Conservation (phyloP, 1,139 yeast species). For the Debaryomycetaceae sp. region DNA sequence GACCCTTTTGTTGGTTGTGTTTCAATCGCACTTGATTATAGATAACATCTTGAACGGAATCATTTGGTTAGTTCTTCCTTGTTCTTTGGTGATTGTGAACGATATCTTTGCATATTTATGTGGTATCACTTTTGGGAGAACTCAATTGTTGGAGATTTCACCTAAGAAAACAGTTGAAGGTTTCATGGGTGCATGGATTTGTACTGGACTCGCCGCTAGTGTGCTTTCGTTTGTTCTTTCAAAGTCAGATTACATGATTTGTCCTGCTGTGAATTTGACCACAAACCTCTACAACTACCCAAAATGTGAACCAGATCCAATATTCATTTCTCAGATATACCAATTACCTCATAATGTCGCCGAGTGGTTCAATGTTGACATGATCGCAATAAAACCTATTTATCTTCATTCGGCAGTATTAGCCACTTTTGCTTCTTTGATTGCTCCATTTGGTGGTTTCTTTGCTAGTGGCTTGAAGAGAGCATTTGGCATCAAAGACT, state of each 20-base stretch:
- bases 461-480: slow-evolving; percentile 96
- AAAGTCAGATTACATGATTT: slow-evolving; percentile 71
- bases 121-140: slow-evolving; percentile 93
- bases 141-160: slow-evolving; percentile 88
- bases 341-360: slow-evolving; percentile 70
- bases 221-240: slow-evolving; percentile 62
- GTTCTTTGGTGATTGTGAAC: slow-evolving; percentile 85
- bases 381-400: slow-evolving; percentile 72
- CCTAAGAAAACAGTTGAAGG: slow-evolving; percentile 99
- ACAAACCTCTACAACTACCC: slow-evolving; percentile 47
- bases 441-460: slow-evolving; percentile 99
- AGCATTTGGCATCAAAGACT: slow-evolving; percentile 76
- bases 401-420: slow-evolving; percentile 83
- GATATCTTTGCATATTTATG: slow-evolving; percentile 96
- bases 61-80: slow-evolving; percentile 93
- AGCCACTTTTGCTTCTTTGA: slow-evolving; percentile 92
- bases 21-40: slow-evolving; percentile 91
- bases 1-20: slow-evolving; percentile 85
- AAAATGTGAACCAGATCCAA: slow-evolving; percentile 81
- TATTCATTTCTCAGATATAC: slow-evolving; percentile 75
- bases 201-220: slow-evolving; percentile 77
- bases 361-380: slow-evolving; percentile 37
- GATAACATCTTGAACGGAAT: slow-evolving; percentile 86
- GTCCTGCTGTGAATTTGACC: slow-evolving; percentile 75
- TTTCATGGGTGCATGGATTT: slow-evolving; percentile 95